Percentiles rank a stretch among this genome's conserved stretches.
Conservation (phyloP, 208 protist species). For the Crithidia mellificae region DNA sequence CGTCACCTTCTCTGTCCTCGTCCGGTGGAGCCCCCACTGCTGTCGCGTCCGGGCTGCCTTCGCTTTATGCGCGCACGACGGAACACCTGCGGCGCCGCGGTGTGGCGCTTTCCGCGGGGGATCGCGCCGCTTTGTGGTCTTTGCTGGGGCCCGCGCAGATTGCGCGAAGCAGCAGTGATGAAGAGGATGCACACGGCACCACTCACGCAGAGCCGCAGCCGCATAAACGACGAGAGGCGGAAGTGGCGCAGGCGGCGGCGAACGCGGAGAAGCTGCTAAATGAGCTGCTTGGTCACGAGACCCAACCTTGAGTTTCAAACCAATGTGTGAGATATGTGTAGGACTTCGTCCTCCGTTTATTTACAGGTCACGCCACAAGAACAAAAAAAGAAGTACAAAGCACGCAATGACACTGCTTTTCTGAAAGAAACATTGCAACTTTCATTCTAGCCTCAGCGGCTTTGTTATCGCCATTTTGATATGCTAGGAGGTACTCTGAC, state of each 20-base stretch:
- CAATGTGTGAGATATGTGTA: no score
- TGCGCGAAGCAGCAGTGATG: neutral
- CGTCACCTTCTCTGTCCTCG: neutral
- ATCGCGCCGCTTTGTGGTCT: conserved; percentile 41
- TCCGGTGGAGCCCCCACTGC: no score
- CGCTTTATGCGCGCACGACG: conserved; percentile 38
- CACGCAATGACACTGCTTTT: no score
- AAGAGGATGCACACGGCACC: neutral
- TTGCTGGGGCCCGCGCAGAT: conserved; percentile 5
- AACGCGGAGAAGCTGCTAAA: conserved; percentile 26
- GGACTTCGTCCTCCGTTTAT: no score
- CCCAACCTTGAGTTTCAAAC: no score
- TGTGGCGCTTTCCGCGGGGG: conserved; percentile 28
- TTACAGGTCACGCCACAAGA: no score
- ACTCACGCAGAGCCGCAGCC: neutral
- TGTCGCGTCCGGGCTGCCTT: no score
- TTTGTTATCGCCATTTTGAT: no score
- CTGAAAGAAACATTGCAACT: no score
- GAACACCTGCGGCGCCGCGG: conserved; percentile 1
- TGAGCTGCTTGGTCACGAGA: conserved; percentile 42
- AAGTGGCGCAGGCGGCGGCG: conserved; percentile 2
- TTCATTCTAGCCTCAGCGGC: no score
- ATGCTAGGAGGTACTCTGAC: no score
- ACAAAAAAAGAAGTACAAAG: no score
- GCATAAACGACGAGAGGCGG: neutral